phyloP scores from a whole-genome alignment of 352 stramenopile genomes.

The Globisporangium radiosum region DNA sequence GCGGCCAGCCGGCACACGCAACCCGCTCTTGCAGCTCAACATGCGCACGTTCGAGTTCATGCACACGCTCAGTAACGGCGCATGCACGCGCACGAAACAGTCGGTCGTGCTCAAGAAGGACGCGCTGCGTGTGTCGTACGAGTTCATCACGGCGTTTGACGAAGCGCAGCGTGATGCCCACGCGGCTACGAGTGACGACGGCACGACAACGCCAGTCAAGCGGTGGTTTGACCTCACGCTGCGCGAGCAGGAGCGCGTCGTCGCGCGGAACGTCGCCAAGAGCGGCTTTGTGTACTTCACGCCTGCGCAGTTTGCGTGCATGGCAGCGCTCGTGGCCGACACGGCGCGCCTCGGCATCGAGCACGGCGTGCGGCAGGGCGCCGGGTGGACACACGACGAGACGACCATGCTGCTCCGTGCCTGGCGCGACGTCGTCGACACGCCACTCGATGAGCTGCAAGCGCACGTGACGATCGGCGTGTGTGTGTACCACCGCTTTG shows the following conservation, averaged over 20 bases:
- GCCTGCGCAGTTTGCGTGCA: slow-evolving; percentile 3
- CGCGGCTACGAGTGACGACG: not conserved
- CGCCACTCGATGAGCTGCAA: not conserved
- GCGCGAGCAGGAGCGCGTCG: slow-evolving; percentile 9
- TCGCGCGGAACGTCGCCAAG: slow-evolving; percentile 4
- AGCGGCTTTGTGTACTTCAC: slow-evolving; percentile 13
- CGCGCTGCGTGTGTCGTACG: slow-evolving; percentile 8
- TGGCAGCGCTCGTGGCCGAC: slow-evolving; percentile 5
- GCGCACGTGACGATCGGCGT: not conserved
- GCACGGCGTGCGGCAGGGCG: slow-evolving; percentile 1
- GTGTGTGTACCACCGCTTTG: slow-evolving; percentile 10
- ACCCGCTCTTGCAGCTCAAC: slow-evolving; percentile 8
- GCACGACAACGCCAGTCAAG: not conserved
- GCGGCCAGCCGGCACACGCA: not conserved
- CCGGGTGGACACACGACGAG: slow-evolving; percentile 7
- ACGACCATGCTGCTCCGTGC: slow-evolving; percentile 5
- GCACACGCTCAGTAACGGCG: slow-evolving; percentile 1
- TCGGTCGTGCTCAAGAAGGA: slow-evolving; percentile 12
- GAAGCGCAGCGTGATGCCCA: not conserved
- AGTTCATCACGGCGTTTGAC: slow-evolving; percentile 9
- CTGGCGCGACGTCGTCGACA: slow-evolving; percentile 8
- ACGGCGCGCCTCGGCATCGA: not conserved
- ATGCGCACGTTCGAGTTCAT: slow-evolving; percentile 10
- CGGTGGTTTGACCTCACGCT: slow-evolving; percentile 5
- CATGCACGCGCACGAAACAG: slow-evolving; percentile 10